phyloP scores from a whole-genome alignment of 192 early-diverging fungal species.

The Backusella australiensis region DNA sequence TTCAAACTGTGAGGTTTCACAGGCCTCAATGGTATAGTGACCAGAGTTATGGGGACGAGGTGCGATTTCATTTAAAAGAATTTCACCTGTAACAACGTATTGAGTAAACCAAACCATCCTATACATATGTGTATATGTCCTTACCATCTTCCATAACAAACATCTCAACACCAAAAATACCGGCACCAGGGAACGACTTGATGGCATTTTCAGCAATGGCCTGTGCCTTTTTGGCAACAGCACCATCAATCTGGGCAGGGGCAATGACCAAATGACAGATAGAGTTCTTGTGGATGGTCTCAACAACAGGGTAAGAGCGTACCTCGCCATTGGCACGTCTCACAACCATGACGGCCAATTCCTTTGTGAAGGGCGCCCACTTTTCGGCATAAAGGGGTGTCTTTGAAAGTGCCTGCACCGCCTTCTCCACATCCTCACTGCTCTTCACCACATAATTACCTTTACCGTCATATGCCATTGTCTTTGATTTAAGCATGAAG shows the following conservation, averaged over 20 bases:
- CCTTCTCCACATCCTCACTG: slow-evolving; percentile 62
- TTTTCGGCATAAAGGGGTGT: slow-evolving; percentile 90
- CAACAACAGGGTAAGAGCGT: slow-evolving; percentile 89
- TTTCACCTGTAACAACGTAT: slow-evolving; percentile 45
- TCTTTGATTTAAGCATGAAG: slow-evolving; percentile 94
- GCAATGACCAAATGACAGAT: slow-evolving; percentile 96
- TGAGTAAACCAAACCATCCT: not conserved
- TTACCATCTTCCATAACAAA: slow-evolving; percentile 85
- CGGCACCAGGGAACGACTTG: slow-evolving; percentile 73
- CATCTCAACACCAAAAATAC: slow-evolving; percentile 98
- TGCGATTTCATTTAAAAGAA: slow-evolving; percentile 97
- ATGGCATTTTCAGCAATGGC: slow-evolving; percentile 85
- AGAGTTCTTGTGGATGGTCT: slow-evolving; percentile 96
- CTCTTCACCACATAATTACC: slow-evolving; percentile 90
- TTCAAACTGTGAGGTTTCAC: slow-evolving; percentile 96
- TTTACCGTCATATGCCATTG: slow-evolving; percentile 92
- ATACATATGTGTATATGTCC: too few species aligned
- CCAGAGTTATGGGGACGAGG: slow-evolving; percentile 99
- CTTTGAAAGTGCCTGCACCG: slow-evolving; percentile 59
- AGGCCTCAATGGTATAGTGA: slow-evolving; percentile 98
- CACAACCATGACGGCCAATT: slow-evolving; percentile 98
- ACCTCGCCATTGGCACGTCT: slow-evolving; percentile 72
- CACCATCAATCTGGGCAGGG: slow-evolving; percentile 93
- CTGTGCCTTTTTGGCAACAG: slow-evolving; percentile 66
- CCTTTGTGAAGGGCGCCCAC: slow-evolving; percentile 89